Conservation (phyloP, 176 grass and related monocot species). For the Juncus effusus region DNA sequence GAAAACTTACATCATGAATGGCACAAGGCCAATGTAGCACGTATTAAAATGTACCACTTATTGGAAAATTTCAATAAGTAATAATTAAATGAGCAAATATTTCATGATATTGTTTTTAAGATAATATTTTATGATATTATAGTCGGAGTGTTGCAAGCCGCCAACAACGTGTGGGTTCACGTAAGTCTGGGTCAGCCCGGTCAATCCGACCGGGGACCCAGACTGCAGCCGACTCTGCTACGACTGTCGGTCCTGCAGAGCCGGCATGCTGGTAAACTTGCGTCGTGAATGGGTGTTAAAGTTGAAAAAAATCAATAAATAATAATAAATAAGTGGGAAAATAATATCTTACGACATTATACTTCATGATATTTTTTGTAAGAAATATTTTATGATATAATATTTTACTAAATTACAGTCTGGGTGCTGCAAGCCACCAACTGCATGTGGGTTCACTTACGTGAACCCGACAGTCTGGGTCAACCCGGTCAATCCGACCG, state of each 20-base stretch:
- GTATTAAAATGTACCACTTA: too few relatives aligned
- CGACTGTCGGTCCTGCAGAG: slow-evolving; percentile 64
- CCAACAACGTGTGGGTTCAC: slow-evolving; percentile 68
- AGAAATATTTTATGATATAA: not conserved
- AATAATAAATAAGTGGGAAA: not conserved
- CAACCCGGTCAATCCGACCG: slow-evolving; percentile 50
- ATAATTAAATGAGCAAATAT: too few relatives aligned
- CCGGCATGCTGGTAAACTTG: slow-evolving; percentile 58
- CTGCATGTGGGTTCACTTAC: slow-evolving; percentile 63
- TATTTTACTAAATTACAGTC: slow-evolving; percentile 33
- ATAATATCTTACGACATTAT: too few relatives aligned
- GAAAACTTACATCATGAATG: slow-evolving; percentile 61
- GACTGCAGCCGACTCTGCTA: slow-evolving; percentile 84
- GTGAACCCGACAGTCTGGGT: slow-evolving; percentile 69
- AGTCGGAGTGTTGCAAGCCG: slow-evolving; percentile 92
- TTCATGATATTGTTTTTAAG: too few relatives aligned
- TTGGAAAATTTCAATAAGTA: not conserved
- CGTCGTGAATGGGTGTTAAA: slow-evolving; percentile 54
- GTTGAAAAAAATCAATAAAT: not conserved
- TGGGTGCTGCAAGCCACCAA: slow-evolving; percentile 91
- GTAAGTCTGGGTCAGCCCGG: slow-evolving; percentile 70
- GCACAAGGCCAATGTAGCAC: slow-evolving; percentile 62
- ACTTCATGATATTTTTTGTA: too few relatives aligned
- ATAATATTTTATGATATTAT: not conserved
- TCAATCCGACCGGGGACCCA: slow-evolving; percentile 50